Conservation (phyloP, 352 stramenopile genomes). For the Peronospora tabacina region DNA sequence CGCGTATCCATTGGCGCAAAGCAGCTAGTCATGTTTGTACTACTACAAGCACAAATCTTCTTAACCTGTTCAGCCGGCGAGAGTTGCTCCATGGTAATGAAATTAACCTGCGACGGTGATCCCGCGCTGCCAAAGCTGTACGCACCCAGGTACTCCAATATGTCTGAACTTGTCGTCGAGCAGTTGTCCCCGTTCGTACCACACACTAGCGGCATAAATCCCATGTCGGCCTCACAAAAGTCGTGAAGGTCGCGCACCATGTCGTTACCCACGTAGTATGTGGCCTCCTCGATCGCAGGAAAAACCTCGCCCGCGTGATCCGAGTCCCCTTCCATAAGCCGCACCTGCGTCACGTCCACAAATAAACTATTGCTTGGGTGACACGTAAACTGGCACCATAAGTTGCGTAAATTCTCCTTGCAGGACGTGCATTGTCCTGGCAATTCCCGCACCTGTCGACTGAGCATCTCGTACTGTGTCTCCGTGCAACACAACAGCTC, state of each 20-base stretch:
- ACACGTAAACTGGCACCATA: conserved; percentile 78
- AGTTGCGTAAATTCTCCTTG: conserved; percentile 66
- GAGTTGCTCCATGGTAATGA: conserved; percentile 55
- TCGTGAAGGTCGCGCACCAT: conserved; percentile 66
- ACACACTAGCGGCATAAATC: conserved; percentile 45
- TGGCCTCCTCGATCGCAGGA: conserved; percentile 57
- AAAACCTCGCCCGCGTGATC: conserved; percentile 46
- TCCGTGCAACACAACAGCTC: conserved; percentile 75
- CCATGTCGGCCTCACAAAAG: conserved; percentile 51
- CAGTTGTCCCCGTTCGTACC: conserved; percentile 38
- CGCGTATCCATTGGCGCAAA: conserved; percentile 42
- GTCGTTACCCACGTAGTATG: conserved; percentile 61
- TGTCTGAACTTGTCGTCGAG: conserved; percentile 38
- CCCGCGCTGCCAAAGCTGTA: conserved; percentile 65
- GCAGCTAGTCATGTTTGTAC: conserved; percentile 30
- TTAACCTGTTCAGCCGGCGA: conserved; percentile 28
- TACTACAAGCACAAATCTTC: conserved; percentile 45
- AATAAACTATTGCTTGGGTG: conserved; percentile 76
- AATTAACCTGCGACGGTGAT: conserved; percentile 61
- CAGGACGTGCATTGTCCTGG: conserved; percentile 53
- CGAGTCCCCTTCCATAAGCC: conserved; percentile 45
- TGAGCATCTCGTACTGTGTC: conserved; percentile 55
- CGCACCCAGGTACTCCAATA: conserved; percentile 49
- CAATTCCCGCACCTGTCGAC: conserved; percentile 53
- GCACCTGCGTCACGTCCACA: conserved; percentile 59